phyloP scores from a whole-genome alignment of 2,329 filamentous ascomycete species.

The Venturia oleaginea region DNA sequence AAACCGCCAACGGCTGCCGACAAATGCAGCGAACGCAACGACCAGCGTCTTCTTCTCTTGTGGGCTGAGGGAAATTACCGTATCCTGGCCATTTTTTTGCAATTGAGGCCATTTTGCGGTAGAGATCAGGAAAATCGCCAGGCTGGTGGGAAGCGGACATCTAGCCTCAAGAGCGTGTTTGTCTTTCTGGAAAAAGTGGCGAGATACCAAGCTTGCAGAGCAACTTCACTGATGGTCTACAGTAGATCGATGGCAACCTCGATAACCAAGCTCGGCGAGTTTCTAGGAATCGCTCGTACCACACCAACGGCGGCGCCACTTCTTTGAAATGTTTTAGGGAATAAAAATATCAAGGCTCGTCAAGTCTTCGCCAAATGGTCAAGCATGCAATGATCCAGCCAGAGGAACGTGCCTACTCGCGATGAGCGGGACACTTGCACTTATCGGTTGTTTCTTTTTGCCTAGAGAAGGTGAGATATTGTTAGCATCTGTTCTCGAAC shows the following conservation, averaged over 20 bases:
- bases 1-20: neutral
- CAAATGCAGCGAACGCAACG: neutral
- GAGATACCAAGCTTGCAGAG: neutral
- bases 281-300: neutral
- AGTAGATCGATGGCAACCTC: neutral
- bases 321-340: neutral
- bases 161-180: too few relatives aligned
- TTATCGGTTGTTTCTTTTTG: neutral
- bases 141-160: neutral
- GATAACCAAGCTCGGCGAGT: neutral
- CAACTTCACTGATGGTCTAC: neutral
- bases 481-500: neutral
- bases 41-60: neutral
- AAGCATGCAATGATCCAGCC: neutral
- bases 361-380: neutral
- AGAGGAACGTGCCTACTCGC: neutral
- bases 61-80: neutral
- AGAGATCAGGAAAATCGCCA: neutral
- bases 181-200: neutral
- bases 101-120: neutral
- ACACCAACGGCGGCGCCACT: neutral
- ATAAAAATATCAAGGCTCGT: neutral
- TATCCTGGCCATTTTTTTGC: neutral
- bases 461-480: neutral
- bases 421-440: neutral